Conservation (phyloP, 2,329 filamentous ascomycete species). For the Emergomyces orientalis region DNA sequence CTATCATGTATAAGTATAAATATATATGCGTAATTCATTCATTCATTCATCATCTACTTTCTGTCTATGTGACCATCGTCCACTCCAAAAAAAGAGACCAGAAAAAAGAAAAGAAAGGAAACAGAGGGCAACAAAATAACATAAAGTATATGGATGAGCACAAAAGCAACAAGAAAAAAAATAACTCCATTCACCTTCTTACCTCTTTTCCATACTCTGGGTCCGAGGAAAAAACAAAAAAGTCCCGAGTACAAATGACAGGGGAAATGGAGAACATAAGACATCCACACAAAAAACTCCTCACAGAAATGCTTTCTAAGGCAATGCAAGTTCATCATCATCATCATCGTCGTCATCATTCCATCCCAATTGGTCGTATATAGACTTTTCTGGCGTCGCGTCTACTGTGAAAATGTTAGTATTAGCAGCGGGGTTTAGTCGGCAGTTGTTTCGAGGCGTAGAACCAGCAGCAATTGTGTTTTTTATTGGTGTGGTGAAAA, state of each 20-base stretch:
- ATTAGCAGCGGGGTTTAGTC: not conserved
- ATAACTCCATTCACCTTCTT: not conserved
- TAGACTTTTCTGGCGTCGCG: slow-evolving; percentile 29
- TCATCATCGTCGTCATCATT: slow-evolving; percentile 32
- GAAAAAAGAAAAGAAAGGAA: not conserved
- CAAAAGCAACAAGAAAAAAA: not conserved
- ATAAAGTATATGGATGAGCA: not conserved
- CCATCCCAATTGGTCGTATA: slow-evolving; percentile 39
- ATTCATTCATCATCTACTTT: not conserved
- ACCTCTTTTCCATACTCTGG: not conserved
- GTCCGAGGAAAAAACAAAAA: not conserved
- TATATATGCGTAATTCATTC: not conserved
- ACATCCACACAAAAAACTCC: not conserved
- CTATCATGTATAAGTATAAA: not conserved
- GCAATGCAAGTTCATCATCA: slow-evolving; percentile 15
- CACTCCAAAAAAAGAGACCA: not conserved
- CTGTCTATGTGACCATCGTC: not conserved
- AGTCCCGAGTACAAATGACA: not conserved
- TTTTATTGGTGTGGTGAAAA: slow-evolving; percentile 7
- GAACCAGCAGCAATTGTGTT: not conserved
- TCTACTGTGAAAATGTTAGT: not conserved
- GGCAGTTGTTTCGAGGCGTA: not conserved
- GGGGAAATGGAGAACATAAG: not conserved
- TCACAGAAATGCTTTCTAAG: slow-evolving; percentile 4
- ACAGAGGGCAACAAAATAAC: not conserved